Evolutionary conservation across 1,139 yeast species (phyloP).

Genomic region (Pneumocystis wakefieldiae): DNA sequence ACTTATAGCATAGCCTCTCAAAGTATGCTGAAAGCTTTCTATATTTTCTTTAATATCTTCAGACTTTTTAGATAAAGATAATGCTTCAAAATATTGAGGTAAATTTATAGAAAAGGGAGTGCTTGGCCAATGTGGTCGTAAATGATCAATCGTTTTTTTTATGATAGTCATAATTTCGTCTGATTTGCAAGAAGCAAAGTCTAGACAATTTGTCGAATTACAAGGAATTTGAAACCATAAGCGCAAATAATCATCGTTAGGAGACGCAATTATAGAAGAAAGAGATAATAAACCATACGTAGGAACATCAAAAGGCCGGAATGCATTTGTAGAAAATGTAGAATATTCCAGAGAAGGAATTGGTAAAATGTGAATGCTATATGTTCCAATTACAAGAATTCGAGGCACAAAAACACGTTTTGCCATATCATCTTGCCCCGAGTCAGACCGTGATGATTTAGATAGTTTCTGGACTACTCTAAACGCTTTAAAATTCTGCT

Average conservation of each 20-base stretch:
- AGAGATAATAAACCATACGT: neutral
- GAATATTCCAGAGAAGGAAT: neutral
- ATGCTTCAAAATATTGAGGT: neutral
- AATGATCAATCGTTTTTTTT: neutral
- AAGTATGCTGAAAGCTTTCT: neutral
- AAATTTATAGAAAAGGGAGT: neutral
- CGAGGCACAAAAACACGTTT: neutral
- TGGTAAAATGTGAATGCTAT: neutral
- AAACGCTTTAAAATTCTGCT: neutral
- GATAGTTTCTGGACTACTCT: neutral
- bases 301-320: neutral
- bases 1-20: neutral
- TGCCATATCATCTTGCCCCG: neutral
- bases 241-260: neutral
- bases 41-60: neutral
- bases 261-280: neutral
- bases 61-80: neutral
- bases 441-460: neutral
- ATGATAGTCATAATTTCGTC: neutral
- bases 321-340: neutral
- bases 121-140: neutral
- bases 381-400: neutral
- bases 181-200: neutral
- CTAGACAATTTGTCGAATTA: neutral
- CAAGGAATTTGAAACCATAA: neutral